Conservation (phyloP, 768 basidiomycete genomes). For the Stropharia rugosoannulata region DNA sequence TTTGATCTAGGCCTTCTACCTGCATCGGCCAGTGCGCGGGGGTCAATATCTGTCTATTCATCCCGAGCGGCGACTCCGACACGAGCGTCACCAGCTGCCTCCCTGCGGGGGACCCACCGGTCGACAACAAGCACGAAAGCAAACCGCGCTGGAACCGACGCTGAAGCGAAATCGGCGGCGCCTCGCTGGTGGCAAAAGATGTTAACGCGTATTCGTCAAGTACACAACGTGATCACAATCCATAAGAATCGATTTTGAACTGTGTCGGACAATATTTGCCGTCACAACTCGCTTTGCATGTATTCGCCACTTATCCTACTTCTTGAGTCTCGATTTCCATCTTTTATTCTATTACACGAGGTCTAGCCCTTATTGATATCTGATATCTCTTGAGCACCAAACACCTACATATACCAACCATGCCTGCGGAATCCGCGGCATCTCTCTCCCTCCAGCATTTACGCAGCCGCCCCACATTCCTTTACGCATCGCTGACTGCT, state of each 20-base stretch:
- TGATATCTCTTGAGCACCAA: no score
- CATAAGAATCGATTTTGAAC: conserved; percentile 18
- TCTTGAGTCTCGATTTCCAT: not conserved
- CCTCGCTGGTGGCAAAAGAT: conserved; percentile 32
- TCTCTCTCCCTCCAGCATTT: no score
- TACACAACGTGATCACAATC: conserved; percentile 22
- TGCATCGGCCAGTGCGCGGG: conserved; percentile 29
- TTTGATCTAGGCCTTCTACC: conserved; percentile 38
- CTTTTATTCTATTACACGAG: no score
- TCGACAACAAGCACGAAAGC: conserved; percentile 26
- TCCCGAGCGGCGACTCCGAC: conserved; percentile 28
- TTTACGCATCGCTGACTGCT: no score
- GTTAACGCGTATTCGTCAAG: conserved; percentile 23
- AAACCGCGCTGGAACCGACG: conserved; percentile 3
- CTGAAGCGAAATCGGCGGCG: conserved; percentile 18
- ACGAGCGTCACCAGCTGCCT: conserved; percentile 26
- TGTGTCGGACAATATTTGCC: not conserved
- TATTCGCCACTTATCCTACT: not conserved
- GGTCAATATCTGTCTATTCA: conserved; percentile 38
- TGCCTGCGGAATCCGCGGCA: no score
- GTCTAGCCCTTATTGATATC: no score
- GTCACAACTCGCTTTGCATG: not conserved
- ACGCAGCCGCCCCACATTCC: no score
- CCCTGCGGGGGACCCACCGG: conserved; percentile 19
- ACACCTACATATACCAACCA: no score